Evolutionary conservation across 345 rosid genomes (phyloP).

Genomic region (Leavenworthia alabamica): DNA sequence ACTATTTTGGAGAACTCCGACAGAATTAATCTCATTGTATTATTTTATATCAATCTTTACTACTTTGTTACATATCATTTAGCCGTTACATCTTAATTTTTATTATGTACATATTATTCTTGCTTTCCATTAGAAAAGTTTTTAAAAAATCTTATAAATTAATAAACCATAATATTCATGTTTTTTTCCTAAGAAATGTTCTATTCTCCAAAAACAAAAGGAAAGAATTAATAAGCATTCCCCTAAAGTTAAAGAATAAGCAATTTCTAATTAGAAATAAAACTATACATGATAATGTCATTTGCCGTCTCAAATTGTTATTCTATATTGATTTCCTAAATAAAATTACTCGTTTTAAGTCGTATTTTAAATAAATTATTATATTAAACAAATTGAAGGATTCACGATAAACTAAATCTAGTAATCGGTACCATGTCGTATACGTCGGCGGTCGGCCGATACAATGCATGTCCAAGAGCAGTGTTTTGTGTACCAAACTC

Average conservation of each 20-base stretch:
- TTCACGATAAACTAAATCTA: not conserved
- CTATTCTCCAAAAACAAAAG: no score
- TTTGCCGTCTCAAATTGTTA: constrained; percentile 12
- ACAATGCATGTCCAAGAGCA: constrained; percentile 23
- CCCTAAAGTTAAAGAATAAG: no score
- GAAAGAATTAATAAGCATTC: no score
- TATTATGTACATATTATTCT: not conserved
- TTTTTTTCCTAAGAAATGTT: not conserved
- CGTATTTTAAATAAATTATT: not conserved
- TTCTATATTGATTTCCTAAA: not conserved
- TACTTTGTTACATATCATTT: no score
- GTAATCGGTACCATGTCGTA: constrained; percentile 17
- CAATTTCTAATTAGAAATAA: no score
- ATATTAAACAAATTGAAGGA: constrained; percentile 9
- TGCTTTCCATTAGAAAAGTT: no score
- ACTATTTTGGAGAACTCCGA: no score
- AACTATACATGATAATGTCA: constrained; percentile 6
- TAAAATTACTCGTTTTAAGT: not conserved
- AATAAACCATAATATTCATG: no score
- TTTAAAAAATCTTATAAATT: not conserved
- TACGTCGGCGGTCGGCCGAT: constrained; percentile 1
- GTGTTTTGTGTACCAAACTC: not conserved
- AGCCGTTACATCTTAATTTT: not conserved
- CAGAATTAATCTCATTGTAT: no score
- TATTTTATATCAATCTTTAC: no score